Evolutionary conservation across 2,329 filamentous ascomycete species (phyloP).

Genomic region (Pestalotiopsis sp.): DNA sequence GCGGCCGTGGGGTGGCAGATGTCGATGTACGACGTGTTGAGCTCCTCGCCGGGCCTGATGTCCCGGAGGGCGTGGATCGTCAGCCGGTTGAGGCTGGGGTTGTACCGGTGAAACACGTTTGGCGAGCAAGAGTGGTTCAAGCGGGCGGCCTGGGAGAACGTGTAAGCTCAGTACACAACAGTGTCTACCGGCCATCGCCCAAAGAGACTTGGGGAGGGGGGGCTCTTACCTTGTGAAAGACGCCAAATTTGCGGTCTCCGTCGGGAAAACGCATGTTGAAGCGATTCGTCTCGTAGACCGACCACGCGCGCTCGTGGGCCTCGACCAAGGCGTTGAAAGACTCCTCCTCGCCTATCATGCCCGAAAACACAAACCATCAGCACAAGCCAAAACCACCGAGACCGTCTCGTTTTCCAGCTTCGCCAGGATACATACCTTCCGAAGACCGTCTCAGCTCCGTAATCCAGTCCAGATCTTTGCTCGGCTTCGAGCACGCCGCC

Average conservation of each 20-base stretch:
- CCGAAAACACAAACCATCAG: too few species aligned
- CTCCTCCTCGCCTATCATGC: neutral
- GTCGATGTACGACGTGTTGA: slow-evolving; percentile 12
- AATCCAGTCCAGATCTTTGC: slow-evolving; percentile 9
- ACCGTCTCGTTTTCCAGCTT: neutral
- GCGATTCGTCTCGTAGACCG: slow-evolving; percentile 9
- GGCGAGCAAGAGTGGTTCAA: slow-evolving; percentile 11
- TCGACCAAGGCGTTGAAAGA: slow-evolving; percentile 9
- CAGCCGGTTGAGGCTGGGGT: slow-evolving; percentile 1
- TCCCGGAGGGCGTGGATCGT: slow-evolving; percentile 8
- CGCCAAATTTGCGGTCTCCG: slow-evolving; percentile 4
- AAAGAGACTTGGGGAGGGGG: neutral
- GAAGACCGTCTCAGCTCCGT: neutral
- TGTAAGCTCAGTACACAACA: neutral
- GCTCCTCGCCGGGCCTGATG: slow-evolving; percentile 8
- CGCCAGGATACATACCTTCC: neutral
- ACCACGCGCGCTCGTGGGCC: slow-evolving; percentile 9
- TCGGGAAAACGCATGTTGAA: slow-evolving; percentile 2
- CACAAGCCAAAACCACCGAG: neutral
- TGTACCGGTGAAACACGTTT: slow-evolving; percentile 10
- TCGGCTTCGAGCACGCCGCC: slow-evolving; percentile 7
- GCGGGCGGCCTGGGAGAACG: neutral
- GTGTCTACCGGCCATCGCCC: too few species aligned
- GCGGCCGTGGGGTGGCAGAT: slow-evolving; percentile 9
- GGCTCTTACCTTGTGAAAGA: slow-evolving; percentile 2